Evolutionary conservation across 2,329 filamentous ascomycete genomes (phyloP), one percentile per base, ranked within the genome.

Genomic region (Botryotinia calthae): DNA sequence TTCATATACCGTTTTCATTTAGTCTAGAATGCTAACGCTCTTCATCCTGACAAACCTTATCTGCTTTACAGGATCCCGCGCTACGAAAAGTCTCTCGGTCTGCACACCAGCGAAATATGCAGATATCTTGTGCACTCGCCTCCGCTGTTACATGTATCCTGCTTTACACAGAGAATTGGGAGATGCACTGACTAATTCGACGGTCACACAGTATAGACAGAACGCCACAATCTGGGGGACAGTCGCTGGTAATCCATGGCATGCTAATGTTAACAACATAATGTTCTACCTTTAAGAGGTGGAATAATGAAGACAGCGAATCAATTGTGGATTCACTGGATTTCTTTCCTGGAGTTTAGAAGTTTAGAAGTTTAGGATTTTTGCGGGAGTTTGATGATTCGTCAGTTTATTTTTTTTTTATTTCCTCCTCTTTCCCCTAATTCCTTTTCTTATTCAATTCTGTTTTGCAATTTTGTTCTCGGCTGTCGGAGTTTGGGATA

Each of bases 41-140:
- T 18, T 18, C 18, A 31, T 31, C 28, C 16, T 31, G 75, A 96
- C 92, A 0, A 91, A 94, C 79, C 88, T 91, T 61, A 83, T 96
- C 77, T 95, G 93, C 82, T 95, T 95, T 80, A 84, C 92, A 0
- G 97, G 91, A 78, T 92, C 92, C 12, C 88, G 94, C 2, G 93
- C 93, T 0, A 95, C 93, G 25, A 93, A 93, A 80, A 90, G 93
- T 0, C 93, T 97, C 62, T 93, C 91, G 77, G 89, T 96, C 77
- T 95, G 91, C 77, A 93, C 94, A 0, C 93, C 94, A 0, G 93
- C 93, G 0, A 96, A 96, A 83, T 97, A 97, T 79, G 94, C 94
- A 0, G 94, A 97, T 80, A 84, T 97, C 46, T 87, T 95, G 4
- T 95, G 93, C 78, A 91, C 93, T 76, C 86, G 94, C 4, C 91